phyloP scores from a whole-genome alignment of 2,329 filamentous ascomycete genomes.

The Talaromyces sp. region DNA sequence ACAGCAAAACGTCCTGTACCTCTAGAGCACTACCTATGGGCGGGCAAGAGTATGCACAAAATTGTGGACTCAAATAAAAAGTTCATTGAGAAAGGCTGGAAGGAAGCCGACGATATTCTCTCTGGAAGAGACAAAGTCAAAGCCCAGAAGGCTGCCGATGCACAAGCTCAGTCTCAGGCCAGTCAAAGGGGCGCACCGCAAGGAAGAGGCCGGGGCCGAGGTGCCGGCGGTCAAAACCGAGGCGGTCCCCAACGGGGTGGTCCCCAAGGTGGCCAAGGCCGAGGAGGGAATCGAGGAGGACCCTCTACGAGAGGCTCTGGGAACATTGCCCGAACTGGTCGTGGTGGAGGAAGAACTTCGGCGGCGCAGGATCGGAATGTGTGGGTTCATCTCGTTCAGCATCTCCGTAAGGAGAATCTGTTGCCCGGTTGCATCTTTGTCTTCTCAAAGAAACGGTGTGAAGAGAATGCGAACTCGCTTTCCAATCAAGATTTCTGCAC shows the following conservation, averaged over 20 bases:
- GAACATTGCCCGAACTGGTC: conserved; percentile 84
- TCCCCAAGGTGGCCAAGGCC: conserved; percentile 5
- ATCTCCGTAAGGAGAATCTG: conserved; percentile 77
- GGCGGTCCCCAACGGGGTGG: conserved; percentile 28
- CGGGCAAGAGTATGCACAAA: conserved; percentile 84
- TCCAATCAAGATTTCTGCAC: conserved; percentile 95
- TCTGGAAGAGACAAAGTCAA: conserved; percentile 76
- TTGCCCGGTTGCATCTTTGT: conserved; percentile 96
- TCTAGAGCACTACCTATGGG: conserved; percentile 94
- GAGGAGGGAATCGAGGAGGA: conserved; percentile 48
- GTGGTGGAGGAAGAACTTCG: conserved; percentile 78
- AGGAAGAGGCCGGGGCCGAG: conserved; percentile 46
- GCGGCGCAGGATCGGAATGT: conserved; percentile 92
- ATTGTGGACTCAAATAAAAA: conserved; percentile 91
- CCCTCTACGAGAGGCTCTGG: conserved; percentile 60
- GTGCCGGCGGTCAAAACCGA: conserved; percentile 37
- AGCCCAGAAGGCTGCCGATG: conserved; percentile 47
- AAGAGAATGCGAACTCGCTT: conserved; percentile 92
- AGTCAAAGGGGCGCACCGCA: conserved; percentile 51
- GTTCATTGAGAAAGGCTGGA: conserved; percentile 91
- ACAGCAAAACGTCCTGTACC: conserved; percentile 93
- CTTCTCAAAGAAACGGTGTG: conserved; percentile 95
- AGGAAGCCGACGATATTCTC: conserved; percentile 78
- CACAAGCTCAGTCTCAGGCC: conserved; percentile 47
- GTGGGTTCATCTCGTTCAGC: conserved; percentile 94